Evolutionary conservation across 2,329 filamentous ascomycete genomes (phyloP).

Genomic region (Botryosphaeria dothidea): DNA sequence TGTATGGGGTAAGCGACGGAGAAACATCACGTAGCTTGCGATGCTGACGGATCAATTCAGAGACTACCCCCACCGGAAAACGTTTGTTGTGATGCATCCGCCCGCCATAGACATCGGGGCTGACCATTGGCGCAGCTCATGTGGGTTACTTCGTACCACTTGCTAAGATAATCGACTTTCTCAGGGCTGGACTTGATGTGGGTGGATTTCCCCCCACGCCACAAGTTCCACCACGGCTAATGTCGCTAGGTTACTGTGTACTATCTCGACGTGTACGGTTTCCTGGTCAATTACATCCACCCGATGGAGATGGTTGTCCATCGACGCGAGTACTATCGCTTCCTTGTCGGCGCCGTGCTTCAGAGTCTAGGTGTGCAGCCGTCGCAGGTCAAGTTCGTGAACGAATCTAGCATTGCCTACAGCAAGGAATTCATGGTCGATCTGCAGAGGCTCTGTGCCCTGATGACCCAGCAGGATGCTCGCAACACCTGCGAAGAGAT

Average conservation of each 20-base stretch:
- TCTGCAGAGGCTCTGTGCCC: neutral
- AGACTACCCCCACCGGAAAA: slow-evolving; percentile 1
- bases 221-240: neutral
- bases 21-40: neutral
- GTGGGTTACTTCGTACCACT: slow-evolving; percentile 1
- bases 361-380: neutral
- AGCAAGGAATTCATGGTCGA: neutral
- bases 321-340: neutral
- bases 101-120: neutral
- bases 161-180: neutral
- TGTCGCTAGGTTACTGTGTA: neutral
- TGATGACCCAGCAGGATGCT: neutral
- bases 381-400: neutral
- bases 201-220: neutral
- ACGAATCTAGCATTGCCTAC: neutral
- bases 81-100: neutral
- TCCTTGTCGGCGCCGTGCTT: neutral
- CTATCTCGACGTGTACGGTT: neutral
- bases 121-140: neutral
- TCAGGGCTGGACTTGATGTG: neutral
- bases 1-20: neutral
- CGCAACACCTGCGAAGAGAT: neutral
- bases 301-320: neutral
- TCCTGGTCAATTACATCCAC: slow-evolving; percentile 2
- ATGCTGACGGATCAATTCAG: neutral